Evolutionary conservation across 257 asterid species (phyloP).

Genomic region (Prunella vulgaris): DNA sequence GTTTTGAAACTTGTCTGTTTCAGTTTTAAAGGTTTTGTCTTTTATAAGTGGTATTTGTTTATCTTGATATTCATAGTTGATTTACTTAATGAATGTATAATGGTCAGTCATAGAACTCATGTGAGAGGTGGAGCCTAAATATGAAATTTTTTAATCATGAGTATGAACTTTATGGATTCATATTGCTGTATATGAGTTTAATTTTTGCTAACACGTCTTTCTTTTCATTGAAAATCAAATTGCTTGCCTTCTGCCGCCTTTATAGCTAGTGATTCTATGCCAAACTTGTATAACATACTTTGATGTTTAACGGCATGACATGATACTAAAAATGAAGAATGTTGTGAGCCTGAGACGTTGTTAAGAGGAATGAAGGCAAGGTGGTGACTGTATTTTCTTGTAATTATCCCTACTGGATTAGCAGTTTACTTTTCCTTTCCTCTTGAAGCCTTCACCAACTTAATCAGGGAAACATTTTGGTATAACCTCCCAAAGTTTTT

Average conservation of each 20-base stretch:
- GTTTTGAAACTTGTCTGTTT: not conserved
- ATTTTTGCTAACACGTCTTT: not conserved
- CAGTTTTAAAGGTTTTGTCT: not conserved
- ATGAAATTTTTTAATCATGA: too few relatives aligned
- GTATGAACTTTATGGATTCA: not conserved
- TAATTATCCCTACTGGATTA: not conserved
- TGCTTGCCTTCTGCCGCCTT: not conserved
- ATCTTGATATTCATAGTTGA: not conserved
- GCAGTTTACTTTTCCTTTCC: not conserved
- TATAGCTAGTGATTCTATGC: not conserved
- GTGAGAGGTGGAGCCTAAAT: not conserved
- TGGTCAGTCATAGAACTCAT: not conserved
- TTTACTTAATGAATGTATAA: not conserved
- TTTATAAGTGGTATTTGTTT: conserved; percentile 5
- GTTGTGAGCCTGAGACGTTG: not conserved
- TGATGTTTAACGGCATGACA: not conserved
- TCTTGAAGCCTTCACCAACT: not conserved
- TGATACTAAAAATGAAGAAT: conserved; percentile 7
- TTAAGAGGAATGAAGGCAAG: not conserved
- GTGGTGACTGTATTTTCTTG: not conserved
- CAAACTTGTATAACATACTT: not conserved
- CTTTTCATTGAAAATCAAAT: not conserved
- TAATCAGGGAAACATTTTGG: not conserved
- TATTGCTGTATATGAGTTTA: not conserved
- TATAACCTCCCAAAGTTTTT: not conserved